Conservation (phyloP, 495 filamentous ascomycete genomes). For the Sporormia fimetaria region DNA sequence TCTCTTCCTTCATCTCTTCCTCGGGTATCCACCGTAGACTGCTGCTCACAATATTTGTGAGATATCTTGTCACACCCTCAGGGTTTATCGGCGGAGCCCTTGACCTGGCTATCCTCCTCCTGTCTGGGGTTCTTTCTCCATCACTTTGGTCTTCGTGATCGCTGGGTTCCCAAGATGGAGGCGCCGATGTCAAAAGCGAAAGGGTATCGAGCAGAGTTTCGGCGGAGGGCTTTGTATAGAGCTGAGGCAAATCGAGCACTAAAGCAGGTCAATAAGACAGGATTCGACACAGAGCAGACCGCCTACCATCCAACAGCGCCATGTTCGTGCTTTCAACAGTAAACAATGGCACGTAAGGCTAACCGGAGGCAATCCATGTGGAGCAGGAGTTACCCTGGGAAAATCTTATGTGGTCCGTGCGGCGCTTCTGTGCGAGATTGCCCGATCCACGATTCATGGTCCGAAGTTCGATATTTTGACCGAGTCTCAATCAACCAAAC, state of each 20-base stretch:
- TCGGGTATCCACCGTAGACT: conserved; percentile 61
- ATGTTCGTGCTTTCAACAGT: no score
- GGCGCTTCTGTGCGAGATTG: no score
- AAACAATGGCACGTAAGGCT: no score
- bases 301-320: conserved; percentile 10
- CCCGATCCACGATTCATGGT: no score
- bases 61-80: conserved; percentile 42
- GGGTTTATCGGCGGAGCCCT: conserved; percentile 23
- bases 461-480: no score
- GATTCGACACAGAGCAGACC: not conserved
- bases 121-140: not conserved
- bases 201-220: conserved; percentile 32
- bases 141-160: conserved; percentile 3
- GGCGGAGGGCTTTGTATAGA: conserved; percentile 37
- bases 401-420: no score
- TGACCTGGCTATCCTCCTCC: not conserved
- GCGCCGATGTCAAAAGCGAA: conserved; percentile 28
- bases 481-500: no score
- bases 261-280: not conserved
- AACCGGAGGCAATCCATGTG: no score
- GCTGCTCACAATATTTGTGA: conserved; percentile 67
- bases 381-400: no score
- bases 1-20: conserved; percentile 55
- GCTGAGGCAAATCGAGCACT: conserved; percentile 41
- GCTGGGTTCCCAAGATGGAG: conserved; percentile 36